Evolutionary conservation across 257 asterid genomes (phyloP), one percentile per base, ranked within the genome.

Genomic region (Nicotiana tabacum): DNA sequence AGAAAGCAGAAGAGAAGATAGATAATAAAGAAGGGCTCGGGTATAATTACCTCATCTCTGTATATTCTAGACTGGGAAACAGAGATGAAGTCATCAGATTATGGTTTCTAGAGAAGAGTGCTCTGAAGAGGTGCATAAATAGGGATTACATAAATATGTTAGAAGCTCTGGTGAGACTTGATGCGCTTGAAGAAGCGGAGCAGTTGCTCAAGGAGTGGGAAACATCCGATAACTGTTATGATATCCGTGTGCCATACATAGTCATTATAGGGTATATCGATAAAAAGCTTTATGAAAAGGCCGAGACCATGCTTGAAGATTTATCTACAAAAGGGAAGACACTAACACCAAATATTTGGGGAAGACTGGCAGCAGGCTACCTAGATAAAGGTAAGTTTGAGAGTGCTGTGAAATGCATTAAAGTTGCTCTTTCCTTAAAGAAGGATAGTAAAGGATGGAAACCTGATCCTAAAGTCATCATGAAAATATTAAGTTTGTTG

Each of bases 11-110:
- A 89, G 87, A 57, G 88, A 87, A 77, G 84, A 86, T 93, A 33
- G 93, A 86, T 77, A 81, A 39, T 2, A 92, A 91, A 85, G 94
- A 93, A 69, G 86, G 88, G 66, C 30, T 81, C 48, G 90, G 94
- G 58, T 89, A 90, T 87, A 93, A 92, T 86, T 93, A 91, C 86
- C 90, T 93, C 65, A 92, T 95, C 87, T 92, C 98, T 0, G 91
- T 93, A 77, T 89, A 95, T 77, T 85, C 97, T 79, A 90, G 68
- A 67, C 66, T 95, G 81, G 91, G 94, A 30, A 91, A 93, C 90
- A 91, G 81, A 53, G 90, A 81, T 4, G 92, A 91, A 30, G 93
- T 92, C 68, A 64, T 90, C 21, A 90, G 98, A 82, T 86, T 95
- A 82, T 92, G 97, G 98, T 78, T 64, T 78, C 87, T 87, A 24